Evolutionary conservation across 2,329 filamentous ascomycete species (phyloP), one percentile per base, ranked within the genome.

Genomic region (Didymella sp.): DNA sequence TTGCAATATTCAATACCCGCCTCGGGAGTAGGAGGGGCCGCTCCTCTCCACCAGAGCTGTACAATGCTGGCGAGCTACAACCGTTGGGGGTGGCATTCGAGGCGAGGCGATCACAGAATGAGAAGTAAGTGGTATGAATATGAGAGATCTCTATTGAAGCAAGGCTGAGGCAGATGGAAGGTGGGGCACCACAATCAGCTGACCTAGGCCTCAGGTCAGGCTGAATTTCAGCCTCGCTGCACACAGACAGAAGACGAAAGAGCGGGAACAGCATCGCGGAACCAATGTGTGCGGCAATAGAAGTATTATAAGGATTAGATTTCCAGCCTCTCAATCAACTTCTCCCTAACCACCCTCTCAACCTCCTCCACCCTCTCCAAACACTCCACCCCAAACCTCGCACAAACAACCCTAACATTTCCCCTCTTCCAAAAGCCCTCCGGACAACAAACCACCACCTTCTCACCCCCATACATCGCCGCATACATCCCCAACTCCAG

Each of bases 401-500:
- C 45, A 60, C 80, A 82, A 6, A 87, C 80, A 13, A 86, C 76
- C 69, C 85, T 78, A 44, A 89, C 85, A 64, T 89, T 87, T 0
- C 86, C 87, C 42, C 79, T 80, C 73, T 87, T 87, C 64, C 72
- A 79, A 62, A 85, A 89, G 0, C 79, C 82, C 25, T 78, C 68
- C 1, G 80, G 77, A 54, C 81, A 85, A 27, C 81, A 81, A 1
- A 87, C 84, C 15, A 88, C 73, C 1, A 74, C 76, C 66, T 80
- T 83, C 1, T 73, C 58, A 70, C 56, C 38, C 61, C 62, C 21
- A 28, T 43, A 43, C n/a, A 28, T 4, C 1, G 2, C 6, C 3
- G 80, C 80, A 44, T 78, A 81, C 44, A 89, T 74, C 0, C 87
- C 87, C 31, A 89, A 68, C 72, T 89, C 87, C 44, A 89, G 69